Conservation (phyloP, 108 stramenopile genomes). For the Pseudonitzschia multiseries region DNA sequence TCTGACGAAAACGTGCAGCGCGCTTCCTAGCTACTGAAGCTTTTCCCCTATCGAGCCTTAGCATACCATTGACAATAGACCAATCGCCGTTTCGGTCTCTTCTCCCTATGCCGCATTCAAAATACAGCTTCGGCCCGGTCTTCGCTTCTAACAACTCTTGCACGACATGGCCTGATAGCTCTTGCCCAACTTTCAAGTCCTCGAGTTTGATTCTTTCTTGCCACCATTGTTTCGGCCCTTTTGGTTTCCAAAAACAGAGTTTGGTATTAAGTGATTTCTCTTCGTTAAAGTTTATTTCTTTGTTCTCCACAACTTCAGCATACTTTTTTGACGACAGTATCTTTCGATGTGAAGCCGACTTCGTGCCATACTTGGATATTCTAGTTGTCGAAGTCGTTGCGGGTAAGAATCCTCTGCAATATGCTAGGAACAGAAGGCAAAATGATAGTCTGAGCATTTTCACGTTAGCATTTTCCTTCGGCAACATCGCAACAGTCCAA, state of each 20-base stretch:
- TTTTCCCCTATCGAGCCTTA: conserved; percentile 58
- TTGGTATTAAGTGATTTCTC: background rate
- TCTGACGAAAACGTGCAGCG: conserved; percentile 39
- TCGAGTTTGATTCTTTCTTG: conserved; percentile 50
- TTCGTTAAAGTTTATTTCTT: background rate
- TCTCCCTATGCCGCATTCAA: conserved; percentile 64
- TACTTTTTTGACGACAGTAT: background rate
- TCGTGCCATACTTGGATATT: background rate
- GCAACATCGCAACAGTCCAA: too few species aligned
- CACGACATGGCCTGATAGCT: conserved; percentile 53
- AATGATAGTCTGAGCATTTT: background rate
- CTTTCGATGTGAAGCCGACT: background rate
- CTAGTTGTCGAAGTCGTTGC: background rate
- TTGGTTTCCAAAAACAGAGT: conserved; percentile 30
- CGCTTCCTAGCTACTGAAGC: conserved; percentile 58
- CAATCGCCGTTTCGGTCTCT: conserved; percentile 34
- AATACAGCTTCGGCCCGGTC: conserved; percentile 73
- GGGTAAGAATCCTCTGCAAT: background rate
- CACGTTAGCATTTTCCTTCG: background rate
- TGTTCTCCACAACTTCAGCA: background rate
- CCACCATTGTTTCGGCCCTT: conserved; percentile 41
- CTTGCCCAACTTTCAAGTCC: conserved; percentile 60
- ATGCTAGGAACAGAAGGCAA: background rate
- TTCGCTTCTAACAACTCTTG: conserved; percentile 62
- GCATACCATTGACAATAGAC: conserved; percentile 70